phyloP scores from a whole-genome alignment of 2,329 filamentous ascomycete genomes.

The Thyridium curvatum region DNA sequence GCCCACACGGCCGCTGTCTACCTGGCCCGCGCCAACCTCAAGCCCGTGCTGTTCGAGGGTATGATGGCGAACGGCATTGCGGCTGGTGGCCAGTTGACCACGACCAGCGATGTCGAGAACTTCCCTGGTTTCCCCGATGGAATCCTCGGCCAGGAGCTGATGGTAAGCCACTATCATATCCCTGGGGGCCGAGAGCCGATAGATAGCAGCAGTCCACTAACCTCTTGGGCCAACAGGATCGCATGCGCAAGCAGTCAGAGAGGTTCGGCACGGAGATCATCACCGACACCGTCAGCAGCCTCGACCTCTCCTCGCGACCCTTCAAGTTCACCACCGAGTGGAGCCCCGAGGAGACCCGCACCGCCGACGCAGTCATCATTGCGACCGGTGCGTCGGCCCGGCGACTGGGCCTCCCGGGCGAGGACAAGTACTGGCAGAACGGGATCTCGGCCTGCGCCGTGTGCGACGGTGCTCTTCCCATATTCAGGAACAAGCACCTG shows the following conservation, averaged over 20 bases:
- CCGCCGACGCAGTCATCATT: conserved; percentile 86
- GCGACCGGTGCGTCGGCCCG: conserved; percentile 92
- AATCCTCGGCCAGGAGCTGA: conserved; percentile 81
- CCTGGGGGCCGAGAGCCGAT: too few relatives aligned
- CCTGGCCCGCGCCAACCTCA: conserved; percentile 86
- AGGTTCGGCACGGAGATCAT: conserved; percentile 91
- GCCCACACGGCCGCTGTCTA: conserved; percentile 98
- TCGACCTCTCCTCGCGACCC: conserved; percentile 77
- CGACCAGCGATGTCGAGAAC: conserved; percentile 98
- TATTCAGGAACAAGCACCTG: conserved; percentile 93
- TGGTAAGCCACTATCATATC: conserved; percentile 53
- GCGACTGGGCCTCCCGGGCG: conserved; percentile 74
- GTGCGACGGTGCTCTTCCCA: conserved; percentile 93
- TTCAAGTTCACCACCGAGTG: conserved; percentile 96
- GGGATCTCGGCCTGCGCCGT: conserved; percentile 95
- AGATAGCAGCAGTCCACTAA: too few relatives aligned
- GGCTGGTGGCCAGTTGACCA: conserved; percentile 93
- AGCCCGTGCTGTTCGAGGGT: conserved; percentile 94
- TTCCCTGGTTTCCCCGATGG: conserved; percentile 90
- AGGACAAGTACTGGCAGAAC: conserved; percentile 96
- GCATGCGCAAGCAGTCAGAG: conserved; percentile 87
- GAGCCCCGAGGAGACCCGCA: conserved; percentile 74
- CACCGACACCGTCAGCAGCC: conserved; percentile 82
- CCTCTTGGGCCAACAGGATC: conserved; percentile 46
- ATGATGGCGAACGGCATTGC: conserved; percentile 97